Evolutionary conservation across 1,284 basidiomycete genomes (phyloP), one percentile per base, ranked within the genome.

Genomic region (Pyrrhoderma lamaoense): DNA sequence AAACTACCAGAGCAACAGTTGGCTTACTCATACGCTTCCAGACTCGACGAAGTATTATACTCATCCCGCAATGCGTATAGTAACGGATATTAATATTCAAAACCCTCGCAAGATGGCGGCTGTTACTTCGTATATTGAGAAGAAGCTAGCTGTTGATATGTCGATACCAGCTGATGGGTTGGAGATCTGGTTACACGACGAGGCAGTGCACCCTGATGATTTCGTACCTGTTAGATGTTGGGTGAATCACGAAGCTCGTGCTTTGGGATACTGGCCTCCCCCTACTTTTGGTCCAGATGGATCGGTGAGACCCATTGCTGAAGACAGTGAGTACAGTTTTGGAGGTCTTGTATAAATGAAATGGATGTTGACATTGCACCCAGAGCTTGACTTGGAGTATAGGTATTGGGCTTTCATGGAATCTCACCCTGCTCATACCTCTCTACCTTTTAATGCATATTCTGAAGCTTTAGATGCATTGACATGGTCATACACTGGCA

Each of bases 361-460:
- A 22, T 23, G 21, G n/a, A 36, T 34, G 50, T 39, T 46, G 13
- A 27, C 2, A 16, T 8, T 21, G 27, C 34, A 40, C 43, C 3
- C 48, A 80, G 86, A 75, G 45, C 67, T 85, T 21, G 83, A 88
- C 52, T 72, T 78, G 61, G 83, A 86, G 59, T 85, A 81, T 58
- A 72, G 81, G 42, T 89, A 86, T 59, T 89, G 86, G 86, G 69
- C 76, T 1, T 89, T 79, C 61, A 73, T 89, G 62, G 83, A 87
- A 62, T 67, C 74, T 36, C 85, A 89, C 58, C 86, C 86, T 0
- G 82, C 82, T 0, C 85, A 89, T 61, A 65, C 71, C 3, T 61
- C 71, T 0, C 70, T 82, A 16, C 74, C 76, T 8, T 58, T 66
- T 8, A 71, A 70, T 45, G 76, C 80, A 4, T 73, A 74, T 45